Percentiles rank a stretch among this genome's conserved stretches.
phyloP scores from a whole-genome alignment of 345 rosid species.

The Raphanus raphanistrum region DNA sequence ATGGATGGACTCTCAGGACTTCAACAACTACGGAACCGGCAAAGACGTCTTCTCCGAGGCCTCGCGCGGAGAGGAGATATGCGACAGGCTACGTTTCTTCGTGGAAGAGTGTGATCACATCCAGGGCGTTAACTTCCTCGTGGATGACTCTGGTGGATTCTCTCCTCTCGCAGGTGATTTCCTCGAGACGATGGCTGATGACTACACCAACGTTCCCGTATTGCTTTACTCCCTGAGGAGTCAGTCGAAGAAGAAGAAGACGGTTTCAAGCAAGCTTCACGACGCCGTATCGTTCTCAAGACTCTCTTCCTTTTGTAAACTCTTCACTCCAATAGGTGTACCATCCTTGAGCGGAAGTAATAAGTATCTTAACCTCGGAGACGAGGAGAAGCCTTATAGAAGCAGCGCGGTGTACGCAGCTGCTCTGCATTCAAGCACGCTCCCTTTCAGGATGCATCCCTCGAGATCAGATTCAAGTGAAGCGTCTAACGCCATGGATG shows the following conservation, averaged over 20 bases:
- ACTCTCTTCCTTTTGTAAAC: slow-evolving; percentile 62
- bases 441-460: slow-evolving; percentile 70
- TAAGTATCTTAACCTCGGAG: slow-evolving; percentile 47
- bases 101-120: slow-evolving; percentile 92
- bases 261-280: slow-evolving; percentile 60
- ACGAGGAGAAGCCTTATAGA: slow-evolving; percentile 80
- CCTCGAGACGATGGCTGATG: slow-evolving; percentile 81
- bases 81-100: slow-evolving; percentile 78
- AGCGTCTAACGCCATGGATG: slow-evolving; percentile 58
- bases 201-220: slow-evolving; percentile 68
- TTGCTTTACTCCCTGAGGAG: slow-evolving; percentile 66
- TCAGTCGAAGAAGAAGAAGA: slow-evolving; percentile 56
- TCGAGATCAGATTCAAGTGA: slow-evolving; percentile 50
- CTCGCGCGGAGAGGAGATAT: slow-evolving; percentile 71
- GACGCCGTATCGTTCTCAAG: slow-evolving; percentile 83
- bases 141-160: slow-evolving; percentile 90
- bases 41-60: slow-evolving; percentile 63
- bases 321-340: slow-evolving; percentile 82
- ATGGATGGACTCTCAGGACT: slow-evolving; percentile 56
- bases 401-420: slow-evolving; percentile 86
- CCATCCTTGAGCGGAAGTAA: slow-evolving; percentile 72
- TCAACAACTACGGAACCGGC: slow-evolving; percentile 81
- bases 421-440: slow-evolving; percentile 69
- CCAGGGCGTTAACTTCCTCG: slow-evolving; percentile 93
- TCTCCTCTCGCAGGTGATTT: slow-evolving; percentile 78